Percentiles rank a stretch among this genome's conserved stretches.
These are phyloP conservation scores for Pittosporum tobira DNA, from an alignment of 129 eudicot species.

Conservation along the genomic window DNA sequence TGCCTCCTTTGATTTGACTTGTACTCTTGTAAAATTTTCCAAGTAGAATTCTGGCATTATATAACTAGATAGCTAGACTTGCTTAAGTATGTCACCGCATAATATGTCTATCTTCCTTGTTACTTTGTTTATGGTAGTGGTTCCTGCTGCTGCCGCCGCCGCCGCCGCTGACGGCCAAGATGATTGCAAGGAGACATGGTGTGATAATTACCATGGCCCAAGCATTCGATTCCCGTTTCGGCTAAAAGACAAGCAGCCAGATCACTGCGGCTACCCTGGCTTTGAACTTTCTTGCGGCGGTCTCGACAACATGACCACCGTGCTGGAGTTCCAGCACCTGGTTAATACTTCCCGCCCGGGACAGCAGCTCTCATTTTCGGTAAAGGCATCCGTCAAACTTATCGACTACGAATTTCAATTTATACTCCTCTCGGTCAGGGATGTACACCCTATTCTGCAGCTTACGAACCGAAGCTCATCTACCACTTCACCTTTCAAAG, in stretches of 20 bases:
- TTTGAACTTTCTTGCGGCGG: conserved; percentile 2
- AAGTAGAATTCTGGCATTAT: too few relatives aligned
- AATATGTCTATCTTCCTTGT: too few relatives aligned
- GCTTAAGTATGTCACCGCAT: too few relatives aligned
- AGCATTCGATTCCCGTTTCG: conserved; percentile 8
- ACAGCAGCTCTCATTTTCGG: not conserved
- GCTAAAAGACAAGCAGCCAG: not conserved
- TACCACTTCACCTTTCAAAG: not conserved
- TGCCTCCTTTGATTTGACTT: too few relatives aligned
- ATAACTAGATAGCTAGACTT: too few relatives aligned
- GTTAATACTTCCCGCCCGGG: not conserved
- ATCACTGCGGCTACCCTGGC: conserved; percentile 6
- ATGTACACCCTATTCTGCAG: too few relatives aligned
- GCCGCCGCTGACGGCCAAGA: too few relatives aligned
- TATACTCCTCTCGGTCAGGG: not conserved
- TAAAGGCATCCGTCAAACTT: not conserved
- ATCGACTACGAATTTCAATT: conserved; percentile 3
- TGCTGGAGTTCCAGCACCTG: not conserved
- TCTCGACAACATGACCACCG: not conserved
- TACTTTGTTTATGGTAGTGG: too few relatives aligned
- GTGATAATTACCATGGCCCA: too few relatives aligned
- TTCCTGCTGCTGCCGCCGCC: too few relatives aligned
- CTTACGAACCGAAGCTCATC: not conserved
- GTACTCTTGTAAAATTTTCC: too few relatives aligned
- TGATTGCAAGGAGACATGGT: too few relatives aligned